A percentile compares a stretch with the other conserved stretches of the same genome.
phyloP scores from a whole-genome alignment of 2,329 filamentous ascomycete species.

The Ascochyta fabae region DNA sequence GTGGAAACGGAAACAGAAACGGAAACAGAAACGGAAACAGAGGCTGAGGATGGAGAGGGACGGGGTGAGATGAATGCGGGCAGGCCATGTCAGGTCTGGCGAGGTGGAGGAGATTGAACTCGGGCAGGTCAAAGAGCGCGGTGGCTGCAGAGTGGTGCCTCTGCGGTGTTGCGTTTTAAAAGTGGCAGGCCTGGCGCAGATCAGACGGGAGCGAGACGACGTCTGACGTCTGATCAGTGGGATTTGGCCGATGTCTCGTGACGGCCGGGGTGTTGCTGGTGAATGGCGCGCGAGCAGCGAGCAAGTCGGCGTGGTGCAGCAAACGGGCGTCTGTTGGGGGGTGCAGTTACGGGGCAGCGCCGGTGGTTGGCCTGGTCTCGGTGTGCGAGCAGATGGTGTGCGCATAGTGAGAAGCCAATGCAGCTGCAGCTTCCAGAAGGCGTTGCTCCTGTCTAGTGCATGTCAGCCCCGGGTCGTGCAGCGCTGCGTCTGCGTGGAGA shows the following conservation, averaged over 20 bases:
- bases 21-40: neutral
- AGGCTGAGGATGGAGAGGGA: neutral
- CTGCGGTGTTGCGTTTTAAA: slow-evolving; percentile 11
- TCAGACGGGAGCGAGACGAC: slow-evolving; percentile 22
- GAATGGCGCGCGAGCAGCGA: slow-evolving; percentile 13
- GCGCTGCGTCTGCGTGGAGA: slow-evolving; percentile 12
- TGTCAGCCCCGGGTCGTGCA: slow-evolving; percentile 7
- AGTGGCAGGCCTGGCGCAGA: slow-evolving; percentile 19
- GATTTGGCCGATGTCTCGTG: slow-evolving; percentile 21
- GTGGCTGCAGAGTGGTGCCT: slow-evolving; percentile 11
- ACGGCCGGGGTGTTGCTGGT: slow-evolving; percentile 15
- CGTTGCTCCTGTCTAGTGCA: slow-evolving; percentile 6
- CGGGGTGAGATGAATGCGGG: slow-evolving; percentile 2
- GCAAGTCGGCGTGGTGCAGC: slow-evolving; percentile 14
- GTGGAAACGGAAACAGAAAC: neutral
- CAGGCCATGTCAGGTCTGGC: neutral
- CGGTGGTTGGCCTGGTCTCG: neutral
- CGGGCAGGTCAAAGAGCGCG: slow-evolving; percentile 3
- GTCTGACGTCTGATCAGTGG: slow-evolving; percentile 17
- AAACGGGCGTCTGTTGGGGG: neutral
- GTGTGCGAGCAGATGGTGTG: neutral
- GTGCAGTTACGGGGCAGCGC: neutral
- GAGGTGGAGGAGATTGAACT: slow-evolving; percentile 12
- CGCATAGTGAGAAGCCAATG: no score
- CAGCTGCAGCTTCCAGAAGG: slow-evolving; percentile 9